Conservation (phyloP, 1,284 basidiomycete genomes). For the Irpex lacteus region DNA sequence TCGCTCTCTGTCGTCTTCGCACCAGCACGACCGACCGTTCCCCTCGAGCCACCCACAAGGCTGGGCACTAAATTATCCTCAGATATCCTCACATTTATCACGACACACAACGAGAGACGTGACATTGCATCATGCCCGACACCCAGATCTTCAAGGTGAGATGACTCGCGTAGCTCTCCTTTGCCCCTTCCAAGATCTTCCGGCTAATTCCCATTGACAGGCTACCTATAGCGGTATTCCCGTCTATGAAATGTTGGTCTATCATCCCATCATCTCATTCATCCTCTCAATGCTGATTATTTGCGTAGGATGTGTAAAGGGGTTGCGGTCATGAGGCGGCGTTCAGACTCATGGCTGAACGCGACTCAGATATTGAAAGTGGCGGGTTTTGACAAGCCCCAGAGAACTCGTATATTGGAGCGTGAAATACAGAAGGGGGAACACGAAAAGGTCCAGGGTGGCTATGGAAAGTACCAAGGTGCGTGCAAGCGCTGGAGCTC, state of each 20-base stretch:
- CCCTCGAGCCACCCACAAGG: slow-evolving; percentile 6
- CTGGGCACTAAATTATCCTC: neutral
- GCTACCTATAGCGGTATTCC: slow-evolving; percentile 87
- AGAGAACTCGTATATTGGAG: slow-evolving; percentile 95
- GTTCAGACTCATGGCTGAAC: slow-evolving; percentile 96
- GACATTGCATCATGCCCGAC: slow-evolving; percentile 56
- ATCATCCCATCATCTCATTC: slow-evolving; percentile 29
- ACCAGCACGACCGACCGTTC: neutral
- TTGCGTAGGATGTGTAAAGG: slow-evolving; percentile 85
- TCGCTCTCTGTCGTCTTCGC: neutral
- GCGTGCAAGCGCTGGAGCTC: slow-evolving; percentile 23
- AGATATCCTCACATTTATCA: neutral
- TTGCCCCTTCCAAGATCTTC: slow-evolving; percentile 7
- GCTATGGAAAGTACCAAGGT: slow-evolving; percentile 99
- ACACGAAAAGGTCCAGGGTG: slow-evolving; percentile 99
- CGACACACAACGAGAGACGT: no score
- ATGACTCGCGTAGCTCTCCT: slow-evolving; percentile 15
- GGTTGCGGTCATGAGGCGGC: slow-evolving; percentile 96
- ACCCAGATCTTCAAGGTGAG: slow-evolving; percentile 76
- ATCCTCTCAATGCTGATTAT: slow-evolving; percentile 29
- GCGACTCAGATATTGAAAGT: slow-evolving; percentile 99
- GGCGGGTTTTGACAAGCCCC: slow-evolving; percentile 98
- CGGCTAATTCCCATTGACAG: slow-evolving; percentile 35
- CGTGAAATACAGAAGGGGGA: slow-evolving; percentile 98
- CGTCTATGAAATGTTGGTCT: slow-evolving; percentile 79